A percentile compares a stretch with the other conserved stretches of the same genome.
phyloP scores from a whole-genome alignment of 225 moss, liverwort and hornwort genomes.

The Antitrichia curtipendula region DNA sequence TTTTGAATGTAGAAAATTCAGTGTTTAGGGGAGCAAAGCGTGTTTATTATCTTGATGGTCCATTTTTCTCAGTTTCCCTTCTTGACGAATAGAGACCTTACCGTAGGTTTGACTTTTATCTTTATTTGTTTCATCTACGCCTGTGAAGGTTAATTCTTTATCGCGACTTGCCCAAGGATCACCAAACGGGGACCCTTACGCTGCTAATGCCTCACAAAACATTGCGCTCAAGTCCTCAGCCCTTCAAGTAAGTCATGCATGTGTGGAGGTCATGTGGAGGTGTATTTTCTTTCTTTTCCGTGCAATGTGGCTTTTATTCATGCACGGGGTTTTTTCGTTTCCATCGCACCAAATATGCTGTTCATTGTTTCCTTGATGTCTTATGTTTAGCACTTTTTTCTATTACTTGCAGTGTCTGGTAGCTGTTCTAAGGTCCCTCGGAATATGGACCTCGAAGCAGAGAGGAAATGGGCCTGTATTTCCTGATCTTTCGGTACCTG shows the following conservation, averaged over 20 bases:
- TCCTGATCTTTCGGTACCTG: constrained; percentile 22
- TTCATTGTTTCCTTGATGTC: not conserved
- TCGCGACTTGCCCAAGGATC: constrained; percentile 96
- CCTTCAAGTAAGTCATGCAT: constrained; percentile 52
- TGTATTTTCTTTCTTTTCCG: not conserved
- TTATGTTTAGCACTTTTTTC: not conserved
- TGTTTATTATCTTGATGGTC: not conserved
- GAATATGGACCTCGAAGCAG: constrained; percentile 68
- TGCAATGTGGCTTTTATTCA: not conserved
- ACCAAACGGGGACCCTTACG: constrained; percentile 44
- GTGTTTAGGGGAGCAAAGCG: not conserved
- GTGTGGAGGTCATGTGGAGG: not conserved
- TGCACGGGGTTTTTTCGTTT: not conserved
- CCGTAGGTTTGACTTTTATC: not conserved
- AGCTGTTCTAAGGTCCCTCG: constrained; percentile 82
- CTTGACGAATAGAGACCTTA: not conserved
- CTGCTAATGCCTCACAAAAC: constrained; percentile 41
- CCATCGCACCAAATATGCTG: not conserved
- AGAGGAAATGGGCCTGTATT: constrained; percentile 42
- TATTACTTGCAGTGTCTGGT: constrained; percentile 67
- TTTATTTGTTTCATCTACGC: not conserved
- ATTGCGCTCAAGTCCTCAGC: constrained; percentile 64
- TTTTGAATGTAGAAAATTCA: not conserved
- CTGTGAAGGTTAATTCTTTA: constrained; percentile 72
- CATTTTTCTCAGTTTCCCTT: not conserved